These are phyloP conservation scores for Prototheca stagnorum DNA, from an alignment of 163 green algal genomes.

Conservation along the genomic window DNA sequence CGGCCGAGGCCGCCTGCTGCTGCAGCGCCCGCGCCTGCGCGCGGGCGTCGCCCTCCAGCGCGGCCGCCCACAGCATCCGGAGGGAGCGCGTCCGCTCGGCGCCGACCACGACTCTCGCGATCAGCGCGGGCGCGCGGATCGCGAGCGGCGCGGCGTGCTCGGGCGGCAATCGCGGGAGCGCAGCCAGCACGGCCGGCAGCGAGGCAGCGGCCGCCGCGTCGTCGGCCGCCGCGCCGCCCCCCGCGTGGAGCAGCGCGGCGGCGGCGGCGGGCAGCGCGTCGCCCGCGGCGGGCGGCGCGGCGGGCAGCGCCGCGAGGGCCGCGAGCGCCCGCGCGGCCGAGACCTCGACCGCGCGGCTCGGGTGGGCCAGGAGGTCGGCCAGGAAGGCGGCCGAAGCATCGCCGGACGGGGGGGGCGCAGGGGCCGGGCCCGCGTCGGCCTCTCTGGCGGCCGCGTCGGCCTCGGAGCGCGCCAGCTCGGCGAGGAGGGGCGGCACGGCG, in stretches of 20 bases:
- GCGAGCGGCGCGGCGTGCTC: conserved; percentile 17
- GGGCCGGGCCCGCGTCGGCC: no score
- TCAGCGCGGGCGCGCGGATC: conserved; percentile 8
- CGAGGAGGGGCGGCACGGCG: conserved; percentile 9
- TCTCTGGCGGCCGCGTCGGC: no score
- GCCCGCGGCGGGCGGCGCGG: conserved; percentile 6
- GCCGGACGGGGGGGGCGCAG: no score
- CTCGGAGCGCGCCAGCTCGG: conserved; percentile 3
- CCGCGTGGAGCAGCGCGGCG: conserved; percentile 7
- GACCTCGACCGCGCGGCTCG: conserved; percentile 4
- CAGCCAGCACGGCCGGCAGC: conserved; percentile 7
- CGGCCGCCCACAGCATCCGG: conserved; percentile 10
- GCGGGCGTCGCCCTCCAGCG: conserved; percentile 12
- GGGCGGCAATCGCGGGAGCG: conserved; percentile 7
- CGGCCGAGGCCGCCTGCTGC: no score
- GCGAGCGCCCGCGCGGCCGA: conserved; percentile 10
- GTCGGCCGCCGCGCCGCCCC: no score
- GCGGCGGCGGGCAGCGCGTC: conserved; percentile 1
- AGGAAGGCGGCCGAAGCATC: conserved; percentile 4
- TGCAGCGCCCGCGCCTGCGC: no score
- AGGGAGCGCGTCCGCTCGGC: conserved; percentile 10
- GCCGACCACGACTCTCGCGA: conserved; percentile 10
- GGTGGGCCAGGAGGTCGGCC: conserved; percentile 7
- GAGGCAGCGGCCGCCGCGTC: background rate
- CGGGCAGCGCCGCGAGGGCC: conserved; percentile 8